Conservation (phyloP, 179 eudicot species). For the Beta macrorhiza region DNA sequence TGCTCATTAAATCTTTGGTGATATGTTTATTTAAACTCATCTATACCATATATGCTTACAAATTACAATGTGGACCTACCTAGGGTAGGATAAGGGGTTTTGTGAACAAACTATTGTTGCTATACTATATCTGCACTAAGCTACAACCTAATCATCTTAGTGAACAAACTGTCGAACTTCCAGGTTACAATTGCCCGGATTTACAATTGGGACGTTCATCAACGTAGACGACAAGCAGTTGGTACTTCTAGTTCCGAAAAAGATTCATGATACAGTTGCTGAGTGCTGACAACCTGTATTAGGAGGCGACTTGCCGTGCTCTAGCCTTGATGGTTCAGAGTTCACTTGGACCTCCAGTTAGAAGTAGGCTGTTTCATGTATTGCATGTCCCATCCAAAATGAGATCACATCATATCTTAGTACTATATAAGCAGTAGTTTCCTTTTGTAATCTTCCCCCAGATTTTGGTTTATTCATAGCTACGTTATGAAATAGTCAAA, state of each 20-base stretch:
- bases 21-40: too few species aligned
- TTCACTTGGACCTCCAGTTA: constrained; percentile 6
- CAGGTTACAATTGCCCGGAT: constrained; percentile 94
- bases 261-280: constrained; percentile 38
- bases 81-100: not conserved
- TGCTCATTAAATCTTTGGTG: too few species aligned
- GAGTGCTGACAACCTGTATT: not conserved
- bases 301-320: constrained; percentile 25
- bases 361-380: constrained; percentile 26
- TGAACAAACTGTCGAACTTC: constrained; percentile 7
- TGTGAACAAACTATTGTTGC: not conserved
- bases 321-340: not conserved
- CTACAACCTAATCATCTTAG: not conserved
- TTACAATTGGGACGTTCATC: constrained; percentile 96
- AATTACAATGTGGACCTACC: too few species aligned
- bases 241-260: constrained; percentile 27
- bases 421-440: not conserved
- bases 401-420: not conserved
- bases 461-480: constrained; percentile 13
- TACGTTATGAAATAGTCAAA: constrained; percentile 11
- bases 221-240: constrained; percentile 59
- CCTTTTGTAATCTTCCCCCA: constrained; percentile 10
- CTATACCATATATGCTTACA: too few species aligned
- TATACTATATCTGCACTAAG: not conserved
- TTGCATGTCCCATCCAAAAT: constrained; percentile 4